phyloP scores from a whole-genome alignment of 2,329 filamentous ascomycete species.

The Torrubiella hemipterigena region DNA sequence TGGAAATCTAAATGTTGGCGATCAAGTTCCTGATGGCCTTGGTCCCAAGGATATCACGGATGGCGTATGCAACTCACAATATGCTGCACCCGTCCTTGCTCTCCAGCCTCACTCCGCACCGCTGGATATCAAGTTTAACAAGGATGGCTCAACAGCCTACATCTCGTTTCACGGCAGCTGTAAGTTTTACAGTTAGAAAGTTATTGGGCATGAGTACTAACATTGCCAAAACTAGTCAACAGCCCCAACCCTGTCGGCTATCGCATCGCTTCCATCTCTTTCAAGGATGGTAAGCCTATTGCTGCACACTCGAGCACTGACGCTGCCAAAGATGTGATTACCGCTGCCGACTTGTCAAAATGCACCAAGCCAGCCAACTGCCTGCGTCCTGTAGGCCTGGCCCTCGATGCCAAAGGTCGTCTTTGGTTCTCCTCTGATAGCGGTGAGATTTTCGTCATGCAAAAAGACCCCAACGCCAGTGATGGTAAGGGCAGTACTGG shows the following conservation, averaged over 20 bases:
- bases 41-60: conserved; percentile 25
- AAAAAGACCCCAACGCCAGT: conserved; percentile 7
- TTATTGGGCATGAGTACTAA: too few species aligned
- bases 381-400: conserved; percentile 51
- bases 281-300: conserved; percentile 29
- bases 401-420: conserved; percentile 35
- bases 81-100: conserved; percentile 41
- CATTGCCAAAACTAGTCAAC: conserved; percentile 27
- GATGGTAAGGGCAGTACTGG: conserved; percentile 1
- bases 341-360: conserved; percentile 36
- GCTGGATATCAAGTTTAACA: conserved; percentile 57
- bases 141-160: conserved; percentile 45
- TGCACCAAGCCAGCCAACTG: conserved; percentile 48
- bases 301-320: conserved; percentile 27
- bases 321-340: conserved; percentile 39
- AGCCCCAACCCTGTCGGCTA: conserved; percentile 32
- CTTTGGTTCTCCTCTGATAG: conserved; percentile 52
- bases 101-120: conserved; percentile 58
- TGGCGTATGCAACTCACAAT: conserved; percentile 27
- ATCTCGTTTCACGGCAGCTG: conserved; percentile 64
- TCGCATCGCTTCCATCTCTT: conserved; percentile 27
- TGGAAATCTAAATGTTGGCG: conserved; percentile 28
- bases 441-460: conserved; percentile 52
- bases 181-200: conserved; percentile 19
- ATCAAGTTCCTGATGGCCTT: conserved; percentile 33